Base-by-base conservation (phyloP, 352 stramenopile species). In the Phytophthora sojae region DNA sequence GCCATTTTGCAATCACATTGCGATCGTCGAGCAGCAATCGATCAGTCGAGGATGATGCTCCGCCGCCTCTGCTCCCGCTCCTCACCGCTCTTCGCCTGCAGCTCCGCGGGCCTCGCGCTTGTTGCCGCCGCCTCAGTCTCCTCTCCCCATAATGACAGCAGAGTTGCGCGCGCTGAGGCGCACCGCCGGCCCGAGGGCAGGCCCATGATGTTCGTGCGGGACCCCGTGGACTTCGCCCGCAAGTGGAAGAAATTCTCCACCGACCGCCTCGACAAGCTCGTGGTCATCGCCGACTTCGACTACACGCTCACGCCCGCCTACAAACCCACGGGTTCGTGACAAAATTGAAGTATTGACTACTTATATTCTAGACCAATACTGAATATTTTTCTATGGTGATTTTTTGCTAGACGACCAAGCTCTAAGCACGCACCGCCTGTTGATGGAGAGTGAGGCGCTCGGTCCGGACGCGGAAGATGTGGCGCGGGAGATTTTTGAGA, bases 231-330 rank as follows among this genome's bases (percentile, higher is more conserved):
- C 37, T 94, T 95, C 57, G 81, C 88, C 15, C 61, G 73, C 47
- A 95, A 95, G 63, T 90, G 83, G 80, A 89, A 91, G 57, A 92
- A 91, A 52, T 92, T 95, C 55, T 75, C 77, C 17, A 83, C 73
- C 29, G 86, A 92, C 44, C 81, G 86, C 37, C 61, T 91, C 9
- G 76, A 88, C 60, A 83, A 89, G 61, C 81, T 95, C 26, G 69
- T 95, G 37, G 83, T 95, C 58, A 95, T 95, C 60, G 76, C 88
- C 2, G 88, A 95, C 64, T 95, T 95, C 70, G 88, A 95, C 70
- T 89, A 93, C 23, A 95, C 88, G 42, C 75, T 95, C 56, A 94
- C 88, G 37, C 82, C 85, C 8, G 84, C 85, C 23, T 91, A 81
- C 71, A 90, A 86, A 35, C 69, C 76, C 23, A 77, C 71, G n/a